Percentiles rank a stretch among this genome's conserved stretches.
Evolutionary conservation across 1,284 basidiomycete species (phyloP).

Genomic region (Trichosporon coremiiforme): DNA sequence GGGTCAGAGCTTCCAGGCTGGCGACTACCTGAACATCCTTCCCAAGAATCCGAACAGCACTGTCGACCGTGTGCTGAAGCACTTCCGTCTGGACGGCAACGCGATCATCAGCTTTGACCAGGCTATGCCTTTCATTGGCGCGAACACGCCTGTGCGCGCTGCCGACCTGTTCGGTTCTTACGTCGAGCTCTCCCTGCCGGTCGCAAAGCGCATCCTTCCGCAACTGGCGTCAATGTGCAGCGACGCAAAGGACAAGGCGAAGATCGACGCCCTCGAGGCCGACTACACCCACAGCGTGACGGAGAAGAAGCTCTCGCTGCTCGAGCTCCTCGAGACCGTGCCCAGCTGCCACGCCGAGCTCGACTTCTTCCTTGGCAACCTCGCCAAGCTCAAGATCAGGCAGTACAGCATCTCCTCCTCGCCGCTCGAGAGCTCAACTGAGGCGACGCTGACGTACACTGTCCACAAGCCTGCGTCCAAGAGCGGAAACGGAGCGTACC

Average conservation of each 20-base stretch:
- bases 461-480: constrained; percentile 57
- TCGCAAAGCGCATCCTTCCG: constrained; percentile 24
- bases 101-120: constrained; percentile 58
- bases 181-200: constrained; percentile 56
- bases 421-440: constrained; percentile 59
- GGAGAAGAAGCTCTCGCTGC: constrained; percentile 27
- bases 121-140: constrained; percentile 58
- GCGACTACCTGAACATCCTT: constrained; percentile 60
- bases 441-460: constrained; percentile 60
- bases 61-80: constrained; percentile 57
- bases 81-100: constrained; percentile 58
- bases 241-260: constrained; percentile 30
- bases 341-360: constrained; percentile 53
- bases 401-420: constrained; percentile 64
- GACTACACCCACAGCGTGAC: constrained; percentile 36
- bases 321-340: constrained; percentile 36
- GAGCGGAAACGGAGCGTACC: constrained; percentile 53
- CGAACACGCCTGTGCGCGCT: constrained; percentile 55
- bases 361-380: constrained; percentile 59
- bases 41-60: constrained; percentile 24
- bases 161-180: constrained; percentile 58
- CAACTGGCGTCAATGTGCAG: constrained; percentile 9
- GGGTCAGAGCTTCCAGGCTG: constrained; percentile 56
- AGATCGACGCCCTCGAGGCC: constrained; percentile 29
- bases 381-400: constrained; percentile 57